These are phyloP conservation scores for Pinus taeda DNA, from an alignment of 75 land plant genomes.

Conservation along the genomic window DNA sequence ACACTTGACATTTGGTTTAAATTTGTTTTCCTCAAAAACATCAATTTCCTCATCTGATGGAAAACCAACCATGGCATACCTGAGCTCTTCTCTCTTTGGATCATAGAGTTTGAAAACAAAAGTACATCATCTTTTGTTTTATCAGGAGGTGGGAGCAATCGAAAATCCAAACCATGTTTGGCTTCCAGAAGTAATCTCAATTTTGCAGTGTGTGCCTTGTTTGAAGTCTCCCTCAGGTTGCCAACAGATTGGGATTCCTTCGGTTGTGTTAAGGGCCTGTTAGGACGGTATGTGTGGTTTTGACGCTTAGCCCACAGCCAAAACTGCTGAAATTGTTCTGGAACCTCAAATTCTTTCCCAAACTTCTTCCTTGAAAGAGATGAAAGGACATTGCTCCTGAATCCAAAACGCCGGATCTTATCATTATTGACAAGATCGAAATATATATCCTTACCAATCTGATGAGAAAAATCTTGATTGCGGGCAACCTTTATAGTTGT, in stretches of 20 bases:
- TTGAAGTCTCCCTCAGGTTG: conserved; percentile 72
- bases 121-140: conserved; percentile 90
- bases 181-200: conserved; percentile 16
- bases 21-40: conserved; percentile 17
- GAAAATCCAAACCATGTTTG: conserved; percentile 55
- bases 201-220: conserved; percentile 82
- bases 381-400: conserved; percentile 62
- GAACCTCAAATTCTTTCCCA: conserved; percentile 74
- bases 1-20: conserved; percentile 54
- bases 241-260: conserved; percentile 89
- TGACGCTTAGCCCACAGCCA: conserved; percentile 98
- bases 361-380: conserved; percentile 66
- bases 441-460: conserved; percentile 85
- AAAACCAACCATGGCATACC: conserved; percentile 47
- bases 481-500: conserved; percentile 76
- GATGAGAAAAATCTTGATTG: conserved; percentile 65
- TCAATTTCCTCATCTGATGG: background rate
- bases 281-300: conserved; percentile 92
- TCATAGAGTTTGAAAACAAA: no score
- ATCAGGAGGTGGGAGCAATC: conserved; percentile 55
- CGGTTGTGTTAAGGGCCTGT: conserved; percentile 71
- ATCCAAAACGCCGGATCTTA: conserved; percentile 74
- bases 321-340: conserved; percentile 70
- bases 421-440: conserved; percentile 95
- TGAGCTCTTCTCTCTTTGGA: conserved; percentile 50